Percentiles rank a stretch among this genome's conserved stretches.
These are phyloP conservation scores for Skeletonema costatum DNA, from an alignment of 108 stramenopile genomes.

Conservation along the genomic window DNA sequence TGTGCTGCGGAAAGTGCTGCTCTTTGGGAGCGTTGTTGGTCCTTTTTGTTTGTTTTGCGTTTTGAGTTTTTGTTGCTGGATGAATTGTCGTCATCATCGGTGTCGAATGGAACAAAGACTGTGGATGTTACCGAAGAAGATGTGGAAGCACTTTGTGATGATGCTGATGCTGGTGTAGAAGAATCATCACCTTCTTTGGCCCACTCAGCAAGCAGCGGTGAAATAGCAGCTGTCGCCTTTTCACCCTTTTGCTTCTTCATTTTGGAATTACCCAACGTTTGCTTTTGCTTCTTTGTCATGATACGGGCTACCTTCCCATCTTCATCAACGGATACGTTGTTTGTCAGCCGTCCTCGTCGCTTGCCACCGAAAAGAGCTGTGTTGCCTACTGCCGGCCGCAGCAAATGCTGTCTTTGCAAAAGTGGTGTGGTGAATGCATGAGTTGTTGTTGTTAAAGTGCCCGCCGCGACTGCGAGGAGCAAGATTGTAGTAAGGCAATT, in stretches of 20 bases:
- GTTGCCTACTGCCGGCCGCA: background rate
- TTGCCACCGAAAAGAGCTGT: conserved; percentile 28
- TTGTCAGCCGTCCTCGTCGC: conserved; percentile 37
- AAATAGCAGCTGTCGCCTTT: conserved; percentile 19
- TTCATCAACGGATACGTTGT: conserved; percentile 38
- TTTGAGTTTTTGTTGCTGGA: conserved; percentile 1
- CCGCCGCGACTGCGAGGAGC: background rate
- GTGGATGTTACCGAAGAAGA: background rate
- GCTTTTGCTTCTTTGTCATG: conserved; percentile 41
- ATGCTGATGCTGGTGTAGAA: background rate
- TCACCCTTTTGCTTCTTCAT: conserved; percentile 6
- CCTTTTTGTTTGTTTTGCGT: background rate
- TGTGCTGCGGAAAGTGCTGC: background rate
- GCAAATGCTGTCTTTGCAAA: background rate
- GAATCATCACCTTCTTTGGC: conserved; percentile 8
- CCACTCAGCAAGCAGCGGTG: conserved; percentile 46
- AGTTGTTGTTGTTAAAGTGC: background rate
- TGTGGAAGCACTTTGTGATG: background rate
- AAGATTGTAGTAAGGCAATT: background rate
- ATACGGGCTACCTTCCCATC: conserved; percentile 30
- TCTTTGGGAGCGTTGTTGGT: background rate
- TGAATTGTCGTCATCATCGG: background rate
- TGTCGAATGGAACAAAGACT: conserved; percentile 8
- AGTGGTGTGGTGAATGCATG: conserved; percentile 9
- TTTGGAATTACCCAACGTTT: conserved; percentile 24